These are phyloP conservation scores for Cucumis melo DNA, from an alignment of 306 rosid species.

Conservation along the genomic window DNA sequence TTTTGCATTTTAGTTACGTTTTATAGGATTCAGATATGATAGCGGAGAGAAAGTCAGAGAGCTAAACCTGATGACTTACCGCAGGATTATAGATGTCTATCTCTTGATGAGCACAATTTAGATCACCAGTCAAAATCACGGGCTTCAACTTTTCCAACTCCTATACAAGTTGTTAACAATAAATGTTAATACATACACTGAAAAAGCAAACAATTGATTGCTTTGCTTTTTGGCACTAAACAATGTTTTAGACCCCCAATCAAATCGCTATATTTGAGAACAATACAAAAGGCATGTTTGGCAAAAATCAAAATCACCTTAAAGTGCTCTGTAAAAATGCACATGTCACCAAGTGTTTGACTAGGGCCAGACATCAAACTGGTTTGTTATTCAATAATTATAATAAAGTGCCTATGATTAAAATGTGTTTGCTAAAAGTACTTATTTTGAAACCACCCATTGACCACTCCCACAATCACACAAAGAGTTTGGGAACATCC, in stretches of 20 bases:
- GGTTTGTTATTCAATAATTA: not conserved
- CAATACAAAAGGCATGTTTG: too few relatives aligned
- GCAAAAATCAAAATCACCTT: not conserved
- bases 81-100: constrained; percentile 85
- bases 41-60: not conserved
- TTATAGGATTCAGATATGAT: not conserved
- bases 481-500: not conserved
- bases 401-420: not conserved
- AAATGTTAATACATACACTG: constrained; percentile 7
- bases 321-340: not conserved
- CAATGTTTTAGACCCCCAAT: not conserved
- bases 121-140: constrained; percentile 85
- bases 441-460: too few relatives aligned
- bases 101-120: constrained; percentile 95
- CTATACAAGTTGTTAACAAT: constrained; percentile 25
- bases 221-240: not conserved
- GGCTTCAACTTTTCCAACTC: constrained; percentile 92
- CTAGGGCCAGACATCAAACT: not conserved
- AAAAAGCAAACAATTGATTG: constrained; percentile 1
- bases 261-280: not conserved
- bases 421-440: not conserved
- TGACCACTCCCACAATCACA: not conserved
- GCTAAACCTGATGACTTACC: constrained; percentile 32
- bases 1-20: not conserved
- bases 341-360: not conserved